Evolutionary conservation across 805 yeast genomes (phyloP), one percentile per base, ranked within the genome.

Genomic region (Maudiozyma saulgeensis): DNA sequence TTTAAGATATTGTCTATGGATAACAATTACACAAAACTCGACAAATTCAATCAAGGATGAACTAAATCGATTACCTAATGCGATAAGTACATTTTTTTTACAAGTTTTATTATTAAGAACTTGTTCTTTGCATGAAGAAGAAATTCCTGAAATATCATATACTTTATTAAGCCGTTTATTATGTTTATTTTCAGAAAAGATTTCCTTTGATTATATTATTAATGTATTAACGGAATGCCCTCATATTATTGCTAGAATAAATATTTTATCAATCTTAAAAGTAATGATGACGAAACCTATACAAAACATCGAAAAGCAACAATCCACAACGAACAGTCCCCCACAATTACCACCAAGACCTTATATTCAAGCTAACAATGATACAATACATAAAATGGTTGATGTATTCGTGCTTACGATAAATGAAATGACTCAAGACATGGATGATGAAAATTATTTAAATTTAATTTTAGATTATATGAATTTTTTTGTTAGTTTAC

Each of bases 161-260:
- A 80, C 87, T 0, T 68, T 87, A 35, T 66, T 87, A 40, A 79
- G 84, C 1, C 81, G 80, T 54, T 60, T 87, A 1, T 68, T 90
- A 52, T 74, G 83, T 4, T 59, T 76, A 23, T 65, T 81, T 39
- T 77, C 81, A 0, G 87, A 84, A 50, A 68, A 70, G 1, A 67
- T 73, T 13, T 67, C 85, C 0, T 87, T 79, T 65, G 69, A 69
- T 3, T 86, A 84, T 59, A 69, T 87, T 12, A 59, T 73, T 25
- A 90, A 87, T 60, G 75, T 90, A 0, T 69, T 91, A 45, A 69
- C 72, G 26, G 73, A 77, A 44, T 86, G 95, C 58, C 93, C 95
- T 1, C 79, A 74, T 59, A 79, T 72, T 38, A 73, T 76, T 35
- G 77, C 79, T n/a, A 80, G 80, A 54, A 72, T 81, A 21, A 78